These are phyloP conservation scores for Hymenoscyphus infarciens DNA, from an alignment of 2,329 filamentous ascomycete species.

Conservation along the genomic window DNA sequence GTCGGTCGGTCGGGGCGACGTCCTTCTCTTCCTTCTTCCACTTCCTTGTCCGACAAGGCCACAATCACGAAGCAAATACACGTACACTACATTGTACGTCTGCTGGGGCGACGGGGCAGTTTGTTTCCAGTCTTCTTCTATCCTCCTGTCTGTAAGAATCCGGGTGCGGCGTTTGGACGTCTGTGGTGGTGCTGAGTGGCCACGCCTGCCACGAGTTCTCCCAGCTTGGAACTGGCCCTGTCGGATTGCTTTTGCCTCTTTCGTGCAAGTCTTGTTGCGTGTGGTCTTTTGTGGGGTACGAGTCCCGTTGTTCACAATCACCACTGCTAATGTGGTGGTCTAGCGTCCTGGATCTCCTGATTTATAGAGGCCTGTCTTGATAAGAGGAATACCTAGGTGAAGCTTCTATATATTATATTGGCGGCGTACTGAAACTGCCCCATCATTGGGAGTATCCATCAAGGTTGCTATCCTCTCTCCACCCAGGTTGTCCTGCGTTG, in stretches of 20 bases:
- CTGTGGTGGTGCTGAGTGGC: background rate
- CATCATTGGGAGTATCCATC: background rate
- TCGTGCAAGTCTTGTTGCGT: background rate
- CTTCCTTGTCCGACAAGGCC: background rate
- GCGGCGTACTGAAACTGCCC: background rate
- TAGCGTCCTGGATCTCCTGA: constrained; percentile 4
- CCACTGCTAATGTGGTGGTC: constrained; percentile 4
- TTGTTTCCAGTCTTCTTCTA: background rate
- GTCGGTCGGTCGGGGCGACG: background rate
- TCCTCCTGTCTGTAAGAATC: background rate
- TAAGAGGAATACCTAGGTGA: background rate
- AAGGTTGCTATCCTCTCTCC: background rate
- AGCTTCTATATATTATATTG: background rate
- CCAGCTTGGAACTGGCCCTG: background rate
- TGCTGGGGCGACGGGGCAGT: background rate
- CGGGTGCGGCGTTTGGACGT: background rate
- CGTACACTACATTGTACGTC: background rate
- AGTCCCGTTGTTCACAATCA: constrained; percentile 3
- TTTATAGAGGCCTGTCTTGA: constrained; percentile 1
- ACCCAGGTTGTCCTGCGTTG: background rate
- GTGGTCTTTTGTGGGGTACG: constrained; percentile 1
- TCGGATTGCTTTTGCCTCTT: constrained; percentile 4
- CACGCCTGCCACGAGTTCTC: background rate
- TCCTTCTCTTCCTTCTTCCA: background rate
- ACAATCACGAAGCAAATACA: background rate